Base-by-base conservation (phyloP, 2,329 filamentous ascomycete species). In the Beauveria brongniartii region DNA sequence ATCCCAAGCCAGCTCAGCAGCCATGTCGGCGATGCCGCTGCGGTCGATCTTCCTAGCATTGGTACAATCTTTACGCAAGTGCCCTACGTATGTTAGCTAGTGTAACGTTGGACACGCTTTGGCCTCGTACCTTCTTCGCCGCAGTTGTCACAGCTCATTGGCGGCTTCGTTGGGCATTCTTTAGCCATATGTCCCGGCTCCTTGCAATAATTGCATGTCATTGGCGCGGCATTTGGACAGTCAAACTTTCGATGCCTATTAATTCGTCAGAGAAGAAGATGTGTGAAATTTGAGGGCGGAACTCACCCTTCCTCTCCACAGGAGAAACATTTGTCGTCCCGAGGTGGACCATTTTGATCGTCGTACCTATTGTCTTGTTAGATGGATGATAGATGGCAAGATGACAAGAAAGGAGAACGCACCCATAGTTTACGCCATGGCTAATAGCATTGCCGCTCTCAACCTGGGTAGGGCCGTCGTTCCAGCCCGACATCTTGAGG, bases 161-260 rank as follows among this genome's bases (percentile, higher is more conserved):
- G 76, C 7, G 80, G 79, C 64, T 82, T 82, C 1, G 80, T 72
- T 1, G 87, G 86, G 65, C 89, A 92, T 56, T 88, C 84, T 22
- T 81, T 79, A 56, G 81, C 75, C 67, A 83, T 73, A 66, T 84
- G 82, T 5, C 81, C 82, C 26, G 76, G 71, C 66, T 82, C 68
- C 61, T 77, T 74, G 72, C 82, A 85, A 64, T 73, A 77, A 40
- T 70, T 72, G 64, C 78, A 81, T 26, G 67, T 59, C 62, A 70
- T 71, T 18, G 69, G 68, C 52, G 67, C 63, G 1, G 71, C 65
- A 44, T 68, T 71, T 5, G 74, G 69, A 30, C 75, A 77, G 3
- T 77, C 74, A 1, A 69, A 70, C 50, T 69, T 70, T 14, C 65
- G 68, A 61, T 72, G 72, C 6, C 72, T 71, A 50, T 9, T 18